A percentile compares a stretch with the other conserved stretches of the same genome.
Conservation (phyloP, 139 green algal genomes). For the Closterium sp. region DNA sequence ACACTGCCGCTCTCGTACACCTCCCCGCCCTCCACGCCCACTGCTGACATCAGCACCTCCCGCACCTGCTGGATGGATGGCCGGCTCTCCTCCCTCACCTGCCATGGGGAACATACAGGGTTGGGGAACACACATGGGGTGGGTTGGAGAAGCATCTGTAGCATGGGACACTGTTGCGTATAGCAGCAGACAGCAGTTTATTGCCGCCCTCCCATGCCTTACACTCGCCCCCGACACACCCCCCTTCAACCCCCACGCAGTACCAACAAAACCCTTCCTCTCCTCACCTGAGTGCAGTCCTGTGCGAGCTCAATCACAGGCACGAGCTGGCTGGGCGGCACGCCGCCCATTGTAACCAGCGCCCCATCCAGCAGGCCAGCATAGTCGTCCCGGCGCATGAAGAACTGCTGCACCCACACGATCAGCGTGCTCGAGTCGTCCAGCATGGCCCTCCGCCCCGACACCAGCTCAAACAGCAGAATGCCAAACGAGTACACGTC, state of each 20-base stretch:
- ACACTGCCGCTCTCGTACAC: not conserved
- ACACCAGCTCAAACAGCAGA: conserved; percentile 23
- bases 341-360: not conserved
- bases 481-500: conserved; percentile 30
- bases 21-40: not conserved
- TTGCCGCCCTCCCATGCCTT: too few relatives aligned
- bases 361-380: not conserved
- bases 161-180: too few relatives aligned
- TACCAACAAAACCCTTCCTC: too few relatives aligned
- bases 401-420: conserved; percentile 21
- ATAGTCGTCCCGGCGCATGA: conserved; percentile 1
- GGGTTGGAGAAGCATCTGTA: too few relatives aligned
- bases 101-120: not conserved
- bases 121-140: too few relatives aligned
- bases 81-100: not conserved
- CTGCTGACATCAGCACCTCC: not conserved
- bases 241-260: too few relatives aligned
- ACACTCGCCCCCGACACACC: too few relatives aligned
- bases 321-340: conserved; percentile 14
- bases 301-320: conserved; percentile 9
- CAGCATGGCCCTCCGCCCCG: not conserved
- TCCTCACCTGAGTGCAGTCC: too few relatives aligned
- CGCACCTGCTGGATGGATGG: not conserved
- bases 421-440: conserved; percentile 1
- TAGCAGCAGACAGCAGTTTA: too few relatives aligned